A percentile compares a stretch with the other conserved stretches of the same genome.
phyloP scores from a whole-genome alignment of 371 early-diverging fungal genomes.

The Haplosporangium sp. region DNA sequence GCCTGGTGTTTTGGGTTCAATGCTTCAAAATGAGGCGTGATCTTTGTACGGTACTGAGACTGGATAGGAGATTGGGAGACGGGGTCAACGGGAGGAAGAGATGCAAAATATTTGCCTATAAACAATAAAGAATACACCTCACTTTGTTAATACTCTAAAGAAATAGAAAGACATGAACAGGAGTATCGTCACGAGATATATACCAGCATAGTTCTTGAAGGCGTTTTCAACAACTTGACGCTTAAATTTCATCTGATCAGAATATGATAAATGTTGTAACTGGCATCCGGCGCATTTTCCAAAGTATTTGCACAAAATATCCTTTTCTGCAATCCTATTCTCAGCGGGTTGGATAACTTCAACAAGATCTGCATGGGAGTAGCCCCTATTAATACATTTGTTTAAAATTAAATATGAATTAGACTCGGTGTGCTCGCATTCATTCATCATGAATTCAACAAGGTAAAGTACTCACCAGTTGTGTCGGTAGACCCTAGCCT shows the following conservation, averaged over 20 bases:
- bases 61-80: slow-evolving; percentile 61
- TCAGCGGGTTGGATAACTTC: slow-evolving; percentile 57
- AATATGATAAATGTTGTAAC: slow-evolving; percentile 68
- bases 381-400: slow-evolving; percentile 51
- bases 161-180: neutral
- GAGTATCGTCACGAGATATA: neutral
- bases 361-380: slow-evolving; percentile 68
- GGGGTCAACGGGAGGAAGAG: slow-evolving; percentile 46
- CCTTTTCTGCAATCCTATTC: slow-evolving; percentile 55
- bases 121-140: neutral
- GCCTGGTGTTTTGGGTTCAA: slow-evolving; percentile 56
- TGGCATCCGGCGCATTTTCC: slow-evolving; percentile 72
- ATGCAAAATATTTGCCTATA: slow-evolving; percentile 51
- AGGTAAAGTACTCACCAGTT: slow-evolving; percentile 41
- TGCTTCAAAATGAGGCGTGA: slow-evolving; percentile 72
- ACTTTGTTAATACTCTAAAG: neutral
- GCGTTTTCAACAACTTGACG: slow-evolving; percentile 60
- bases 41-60: slow-evolving; percentile 71
- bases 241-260: slow-evolving; percentile 68
- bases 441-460: neutral
- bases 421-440: neutral
- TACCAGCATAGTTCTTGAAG: slow-evolving; percentile 57
- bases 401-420: neutral
- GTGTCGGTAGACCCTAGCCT: slow-evolving; percentile 61
- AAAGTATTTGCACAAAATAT: slow-evolving; percentile 68